Evolutionary conservation across 352 stramenopile genomes (phyloP), one percentile per base, ranked within the genome.

Genomic region (Globisporangium radiosum): DNA sequence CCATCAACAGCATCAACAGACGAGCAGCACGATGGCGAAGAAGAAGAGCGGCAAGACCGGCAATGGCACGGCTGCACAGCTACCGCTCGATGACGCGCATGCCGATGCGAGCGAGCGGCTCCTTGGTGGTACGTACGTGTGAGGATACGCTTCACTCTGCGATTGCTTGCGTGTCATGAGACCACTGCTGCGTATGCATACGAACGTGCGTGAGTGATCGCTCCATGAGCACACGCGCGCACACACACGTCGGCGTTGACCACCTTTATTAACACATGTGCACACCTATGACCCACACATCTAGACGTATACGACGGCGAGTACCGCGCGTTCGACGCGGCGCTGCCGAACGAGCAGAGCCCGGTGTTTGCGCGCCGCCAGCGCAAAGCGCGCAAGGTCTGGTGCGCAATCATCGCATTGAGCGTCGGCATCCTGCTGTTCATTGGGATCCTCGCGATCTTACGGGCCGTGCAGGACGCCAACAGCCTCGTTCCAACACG

Each of bases 381-480:
- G 50, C 78, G 59, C 68, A 87, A 89, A 62, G 82, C 82, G 33
- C 70, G 75, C 37, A 85, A 78, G 47, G 78, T 90, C 47, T 95
- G 83, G 83, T 93, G 80, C 64, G 82, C 83, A 36, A 92, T 95
- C 65, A 81, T 92, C 42, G 76, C 80, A 42, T 60, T 93, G 36
- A 87, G 75, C 5, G 72, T 72, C n/a, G 84, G 81, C 47, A 88
- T 92, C 51, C 68, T 95, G 37, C 69, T 88, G 11, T 91, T 95
- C 61, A 91, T 95, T 45, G 80, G 73, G 10, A 70, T 90, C 42
- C 66, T 95, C 42, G 84, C 85, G 40, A 93, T 95, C 62, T 63
- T 95, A 52, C 83, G 85, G 25, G 85, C 82, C 6, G 83, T 92
- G 43, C 76, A 92, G 57, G 78, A 95, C 53, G 83, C 79, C 25